Base-by-base conservation (phyloP, 2,329 filamentous ascomycete species). In the Botrytis byssoidea region DNA sequence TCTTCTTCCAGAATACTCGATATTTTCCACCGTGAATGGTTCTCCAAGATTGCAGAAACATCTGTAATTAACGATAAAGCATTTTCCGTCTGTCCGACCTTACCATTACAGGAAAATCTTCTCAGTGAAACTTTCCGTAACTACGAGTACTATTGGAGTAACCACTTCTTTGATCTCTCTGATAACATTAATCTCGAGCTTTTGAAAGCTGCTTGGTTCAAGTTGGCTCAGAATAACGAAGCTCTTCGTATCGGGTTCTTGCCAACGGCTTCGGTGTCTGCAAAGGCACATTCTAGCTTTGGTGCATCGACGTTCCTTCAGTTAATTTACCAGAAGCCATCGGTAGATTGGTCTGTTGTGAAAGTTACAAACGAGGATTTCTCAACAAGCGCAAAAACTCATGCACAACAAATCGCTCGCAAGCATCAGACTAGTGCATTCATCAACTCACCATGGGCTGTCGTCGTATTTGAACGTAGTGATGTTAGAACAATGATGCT, bases 221-320 rank as follows among this genome's bases (percentile, higher is more conserved):
- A 68, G 0, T 75, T 78, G 1, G 75, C 79, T 16, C 71, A 73
- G 12, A 73, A 71, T 16, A 79, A 73, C 9, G 75, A 77, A 16
- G 82, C 82, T 29, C 73, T 84, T 71, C 79, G 83, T 55, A 79
- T 80, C 66, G 72, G 81, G 59, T 73, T 83, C 74, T 70, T 80
- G 16, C 70, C 74, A 29, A 55, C 66, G 32, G 57, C 65, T 25
- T 68, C 51, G 22, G 46, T 67, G 1, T 44, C 40, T 22, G n/a
- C 14, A 42, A n/a, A n/a, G 20, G 51, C 46, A 40, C 40, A 69
- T 42, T 18, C 32, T 16, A 29, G 35, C 7, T 42, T 69, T 29
- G 51, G 67, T 55, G 35, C 44, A 48, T 70, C 44, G 46, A 74
- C 72, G 9, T 65, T 75, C 29, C 32, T 76, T 40, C 74, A 76